Evolutionary conservation across 2,329 filamentous ascomycete species (phyloP).

Genomic region (Helminthosporium solani): DNA sequence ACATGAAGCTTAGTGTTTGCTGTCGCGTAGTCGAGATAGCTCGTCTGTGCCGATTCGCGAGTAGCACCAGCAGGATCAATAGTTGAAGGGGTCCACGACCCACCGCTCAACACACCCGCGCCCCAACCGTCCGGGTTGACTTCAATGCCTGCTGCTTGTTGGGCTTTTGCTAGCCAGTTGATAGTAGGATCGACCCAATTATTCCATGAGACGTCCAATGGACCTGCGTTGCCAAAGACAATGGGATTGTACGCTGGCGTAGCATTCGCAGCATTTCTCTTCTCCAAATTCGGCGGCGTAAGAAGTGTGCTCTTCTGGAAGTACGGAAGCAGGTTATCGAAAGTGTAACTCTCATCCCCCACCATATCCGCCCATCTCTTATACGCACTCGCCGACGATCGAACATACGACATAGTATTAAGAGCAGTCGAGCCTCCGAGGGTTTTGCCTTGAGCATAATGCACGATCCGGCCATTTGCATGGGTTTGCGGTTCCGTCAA

Average conservation of each 20-base stretch:
- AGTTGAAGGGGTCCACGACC: slow-evolving; percentile 6
- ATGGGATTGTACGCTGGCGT: slow-evolving; percentile 17
- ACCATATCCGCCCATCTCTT: slow-evolving; percentile 26
- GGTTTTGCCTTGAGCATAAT: slow-evolving; percentile 3
- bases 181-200: slow-evolving; percentile 13
- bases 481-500: not conserved
- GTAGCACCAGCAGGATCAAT: slow-evolving; percentile 9
- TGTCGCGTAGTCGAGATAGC: slow-evolving; percentile 3
- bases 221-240: slow-evolving; percentile 1
- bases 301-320: slow-evolving; percentile 29
- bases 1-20: slow-evolving; percentile 1
- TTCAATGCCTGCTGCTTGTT: slow-evolving; percentile 1
- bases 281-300: slow-evolving; percentile 22
- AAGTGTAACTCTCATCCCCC: slow-evolving; percentile 24
- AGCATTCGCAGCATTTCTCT: slow-evolving; percentile 20
- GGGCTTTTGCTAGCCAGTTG: slow-evolving; percentile 8
- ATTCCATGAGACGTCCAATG: slow-evolving; percentile 17
- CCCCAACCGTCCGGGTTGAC: slow-evolving; percentile 8
- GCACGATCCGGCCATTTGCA: not conserved
- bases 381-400: slow-evolving; percentile 8
- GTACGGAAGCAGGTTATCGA: slow-evolving; percentile 20
- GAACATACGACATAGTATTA: slow-evolving; percentile 16
- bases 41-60: slow-evolving; percentile 8
- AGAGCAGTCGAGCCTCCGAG: slow-evolving; percentile 10
- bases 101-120: slow-evolving; percentile 8